Evolutionary conservation across 345 rosid species (phyloP), one percentile per base, ranked within the genome.

Genomic region (Corchorus capsularis): DNA sequence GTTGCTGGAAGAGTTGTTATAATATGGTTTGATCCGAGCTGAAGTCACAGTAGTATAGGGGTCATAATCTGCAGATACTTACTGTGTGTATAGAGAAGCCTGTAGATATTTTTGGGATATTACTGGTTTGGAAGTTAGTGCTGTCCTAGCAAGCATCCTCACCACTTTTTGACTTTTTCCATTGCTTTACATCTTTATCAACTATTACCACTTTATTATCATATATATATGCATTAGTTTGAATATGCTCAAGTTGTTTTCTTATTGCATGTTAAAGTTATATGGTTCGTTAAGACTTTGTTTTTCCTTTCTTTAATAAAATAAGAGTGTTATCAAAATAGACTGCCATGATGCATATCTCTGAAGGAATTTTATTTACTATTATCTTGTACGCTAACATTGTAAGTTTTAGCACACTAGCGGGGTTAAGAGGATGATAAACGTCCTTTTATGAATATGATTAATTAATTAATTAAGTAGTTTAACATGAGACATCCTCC

Each of bases 61-160:
- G 35, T 50, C 45, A 50, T 14, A 61, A 35, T 66, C n/a, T 66
- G 70, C 70, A 43, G 6, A 10, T 65, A 19, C 35, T 32, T 9
- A 65, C 35, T 20, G 54, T 66, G 13, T 37, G 49, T 15, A 34
- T 15, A 14, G 16, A 49, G 43, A 55, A 4, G 75, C 45, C 59
- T 0, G 2, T 37, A 35, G 53, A 69, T 57, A 46, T 2, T 3
- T 62, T 15, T 76, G 65, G 73, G 47, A 59, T 34, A 13, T 6
- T 43, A 72, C 62, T 79, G 35, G 77, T 75, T 78, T 55, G 46
- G 45, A 75, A 34, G 62, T 65, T 71, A 47, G 72, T 78, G 74
- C 77, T 75, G 59, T 76, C 76, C 73, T 74, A 55, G 76, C 61
- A 39, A 75, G 61, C 69, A 57, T 35, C 63, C 46, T 62, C 52